Percentiles rank a stretch among this genome's conserved stretches.
Conservation (phyloP, 2,329 filamentous ascomycete genomes). For the Aspergillus unguis region DNA sequence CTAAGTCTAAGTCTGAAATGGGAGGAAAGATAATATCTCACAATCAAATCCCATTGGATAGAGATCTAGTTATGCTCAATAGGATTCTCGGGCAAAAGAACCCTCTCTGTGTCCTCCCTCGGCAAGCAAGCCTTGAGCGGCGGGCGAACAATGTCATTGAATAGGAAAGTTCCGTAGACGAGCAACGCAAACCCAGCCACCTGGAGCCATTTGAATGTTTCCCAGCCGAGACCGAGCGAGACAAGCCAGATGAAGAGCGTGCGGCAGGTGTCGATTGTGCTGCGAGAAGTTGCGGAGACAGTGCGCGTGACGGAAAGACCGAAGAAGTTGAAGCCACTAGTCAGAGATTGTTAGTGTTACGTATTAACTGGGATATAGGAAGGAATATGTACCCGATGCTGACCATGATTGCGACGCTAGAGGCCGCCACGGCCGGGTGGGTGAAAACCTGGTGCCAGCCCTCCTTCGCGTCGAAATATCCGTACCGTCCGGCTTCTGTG, state of each 20-base stretch:
- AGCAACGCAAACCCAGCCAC: conserved; percentile 82
- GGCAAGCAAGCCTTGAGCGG: conserved; percentile 68
- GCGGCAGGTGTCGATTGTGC: conserved; percentile 94
- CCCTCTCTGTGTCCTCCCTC: conserved; percentile 52
- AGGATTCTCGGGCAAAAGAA: conserved; percentile 73
- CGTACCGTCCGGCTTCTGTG: conserved; percentile 68
- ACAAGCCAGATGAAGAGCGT: conserved; percentile 96
- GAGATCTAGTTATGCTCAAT: conserved; percentile 62
- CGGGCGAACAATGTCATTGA: conserved; percentile 88
- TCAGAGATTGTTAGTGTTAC: not conserved
- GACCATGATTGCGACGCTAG: conserved; percentile 90
- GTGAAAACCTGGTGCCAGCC: conserved; percentile 77
- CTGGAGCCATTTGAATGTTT: conserved; percentile 96
- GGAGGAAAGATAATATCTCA: not conserved
- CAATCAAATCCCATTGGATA: conserved; percentile 7
- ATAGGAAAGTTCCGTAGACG: conserved; percentile 94
- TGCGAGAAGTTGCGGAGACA: conserved; percentile 88
- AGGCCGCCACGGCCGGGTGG: conserved; percentile 67
- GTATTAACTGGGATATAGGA: not conserved
- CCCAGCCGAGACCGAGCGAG: conserved; percentile 89
- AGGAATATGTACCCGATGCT: conserved; percentile 72
- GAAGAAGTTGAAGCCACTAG: conserved; percentile 96
- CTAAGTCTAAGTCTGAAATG: not conserved
- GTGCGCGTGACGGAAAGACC: conserved; percentile 85
- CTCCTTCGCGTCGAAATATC: conserved; percentile 87